Evolutionary conservation across 139 green algal species (phyloP).

Genomic region (Chlorella sp.): DNA sequence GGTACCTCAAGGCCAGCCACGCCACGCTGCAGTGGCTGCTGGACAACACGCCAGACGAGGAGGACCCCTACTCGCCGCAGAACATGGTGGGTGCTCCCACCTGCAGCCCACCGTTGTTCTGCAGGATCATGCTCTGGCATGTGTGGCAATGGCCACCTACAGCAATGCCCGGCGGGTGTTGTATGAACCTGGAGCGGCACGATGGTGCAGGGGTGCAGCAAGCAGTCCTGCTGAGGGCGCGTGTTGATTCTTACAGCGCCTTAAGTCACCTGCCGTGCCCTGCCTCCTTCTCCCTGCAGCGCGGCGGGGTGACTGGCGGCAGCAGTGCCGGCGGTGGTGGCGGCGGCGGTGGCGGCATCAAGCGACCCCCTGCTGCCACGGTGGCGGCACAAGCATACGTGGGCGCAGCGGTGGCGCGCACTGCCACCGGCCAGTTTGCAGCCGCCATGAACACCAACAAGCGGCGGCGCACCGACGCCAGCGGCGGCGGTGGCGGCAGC

Average conservation of each 20-base stretch:
- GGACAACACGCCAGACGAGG: conserved; percentile 40
- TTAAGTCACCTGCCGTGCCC: background rate
- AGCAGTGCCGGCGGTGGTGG: background rate
- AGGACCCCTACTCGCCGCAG: conserved; percentile 24
- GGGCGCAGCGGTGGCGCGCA: conserved; percentile 10
- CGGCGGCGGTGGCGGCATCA: background rate
- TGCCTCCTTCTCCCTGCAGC: background rate
- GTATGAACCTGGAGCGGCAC: too few relatives aligned
- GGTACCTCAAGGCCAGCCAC: conserved; percentile 41
- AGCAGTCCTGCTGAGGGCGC: too few relatives aligned
- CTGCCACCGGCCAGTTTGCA: conserved; percentile 35
- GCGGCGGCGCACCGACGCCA: conserved; percentile 19
- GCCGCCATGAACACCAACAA: conserved; percentile 14
- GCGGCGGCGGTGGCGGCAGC: background rate
- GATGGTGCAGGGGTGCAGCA: too few relatives aligned
- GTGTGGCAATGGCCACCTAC: background rate
- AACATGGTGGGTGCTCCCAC: background rate
- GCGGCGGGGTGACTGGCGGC: background rate
- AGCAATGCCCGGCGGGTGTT: too few relatives aligned
- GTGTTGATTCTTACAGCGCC: background rate
- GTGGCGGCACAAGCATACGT: background rate
- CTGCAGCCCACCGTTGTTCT: too few relatives aligned
- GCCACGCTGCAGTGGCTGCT: conserved; percentile 51
- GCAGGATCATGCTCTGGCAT: too few relatives aligned
- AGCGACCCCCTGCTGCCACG: background rate